Evolutionary conservation across 129 eudicot species (phyloP), one percentile per base, ranked within the genome.

Genomic region (Flaveria trinervia): DNA sequence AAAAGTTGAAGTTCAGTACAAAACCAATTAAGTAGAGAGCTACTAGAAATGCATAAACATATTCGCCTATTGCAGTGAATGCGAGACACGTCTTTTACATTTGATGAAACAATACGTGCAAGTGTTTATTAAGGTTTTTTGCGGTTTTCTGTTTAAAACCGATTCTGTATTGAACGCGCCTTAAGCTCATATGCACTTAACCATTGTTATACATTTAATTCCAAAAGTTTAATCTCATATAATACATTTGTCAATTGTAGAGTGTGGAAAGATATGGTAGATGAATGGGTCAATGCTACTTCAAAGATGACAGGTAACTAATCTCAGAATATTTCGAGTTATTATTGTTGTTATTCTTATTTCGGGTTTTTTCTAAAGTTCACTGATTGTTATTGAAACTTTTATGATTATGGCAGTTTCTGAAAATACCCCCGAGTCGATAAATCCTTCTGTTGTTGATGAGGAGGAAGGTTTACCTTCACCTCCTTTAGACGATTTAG

Each of bases 391-490:
- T 69, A 26, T 72, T 17, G 15, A 26, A 13, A 70, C 25, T 61
- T 16, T 30, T 43, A 65, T 28, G 26, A 22, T 50, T n/a, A 64
- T 79, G 20, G 44, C 68, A 74, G 85, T 62, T 83, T 80, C 90
- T n/a, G 92, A 86, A 68, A 81, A 60, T 52, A 86, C 92, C 23
- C 88, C 97, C 1, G 97, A 89, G 74, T 94, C 98, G 57, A 66
- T 87, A 17, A 89, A 94, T 74, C 96, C 96, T 8, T 91, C 96
- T 7, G 83, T 83, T 71, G 66, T 87, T 30, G 98, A 92, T 60
- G 96, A 90, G 70, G 98, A 93, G 68, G 96, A 89, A 72, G 97
- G 97, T n/a, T 86, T 94, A 23, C 97, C 98, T 26, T 91, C 98
- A 74, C 98, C 98, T 65, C 97, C 98, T 16, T 48, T 89, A 18